These are phyloP conservation scores for Viola odorata DNA, from an alignment of 345 rosid species.

Conservation along the genomic window DNA sequence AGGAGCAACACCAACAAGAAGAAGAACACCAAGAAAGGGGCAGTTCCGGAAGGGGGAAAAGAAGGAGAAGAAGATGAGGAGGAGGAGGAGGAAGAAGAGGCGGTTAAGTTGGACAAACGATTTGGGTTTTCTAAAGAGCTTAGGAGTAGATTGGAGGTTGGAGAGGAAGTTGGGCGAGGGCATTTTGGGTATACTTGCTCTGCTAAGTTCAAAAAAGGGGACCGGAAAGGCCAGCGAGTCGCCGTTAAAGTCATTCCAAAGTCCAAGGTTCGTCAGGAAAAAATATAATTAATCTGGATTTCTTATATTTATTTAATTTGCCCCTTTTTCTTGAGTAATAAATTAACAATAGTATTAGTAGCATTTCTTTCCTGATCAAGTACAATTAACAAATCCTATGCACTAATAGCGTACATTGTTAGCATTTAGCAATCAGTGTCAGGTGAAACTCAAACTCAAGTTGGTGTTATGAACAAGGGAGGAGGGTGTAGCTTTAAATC, in stretches of 20 bases:
- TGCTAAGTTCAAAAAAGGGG: conserved; percentile 89
- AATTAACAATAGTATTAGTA: no score
- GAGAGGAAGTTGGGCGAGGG: conserved; percentile 92
- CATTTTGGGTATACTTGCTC: conserved; percentile 97
- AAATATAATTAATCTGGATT: no score
- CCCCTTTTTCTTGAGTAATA: no score
- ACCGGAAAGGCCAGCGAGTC: conserved; percentile 70
- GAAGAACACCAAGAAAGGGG: conserved; percentile 36
- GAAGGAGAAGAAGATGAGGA: conserved; percentile 32
- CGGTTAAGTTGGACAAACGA: conserved; percentile 68
- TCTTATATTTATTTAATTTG: no score
- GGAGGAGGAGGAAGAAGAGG: conserved; percentile 21
- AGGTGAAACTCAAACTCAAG: no score
- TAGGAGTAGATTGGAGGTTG: conserved; percentile 54
- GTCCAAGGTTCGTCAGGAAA: conserved; percentile 49
- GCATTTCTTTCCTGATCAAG: no score
- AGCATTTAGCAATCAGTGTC: no score
- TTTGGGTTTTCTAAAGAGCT: conserved; percentile 86
- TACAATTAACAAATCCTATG: no score
- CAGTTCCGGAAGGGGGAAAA: conserved; percentile 32
- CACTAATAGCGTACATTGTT: no score
- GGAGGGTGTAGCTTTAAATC: conserved; percentile 8
- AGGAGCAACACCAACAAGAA: conserved; percentile 41
- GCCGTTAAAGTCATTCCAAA: conserved; percentile 96
- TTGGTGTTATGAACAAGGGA: not conserved